Conservation (phyloP, 2,329 filamentous ascomycete species). For the Trichophyton verrucosum region DNA sequence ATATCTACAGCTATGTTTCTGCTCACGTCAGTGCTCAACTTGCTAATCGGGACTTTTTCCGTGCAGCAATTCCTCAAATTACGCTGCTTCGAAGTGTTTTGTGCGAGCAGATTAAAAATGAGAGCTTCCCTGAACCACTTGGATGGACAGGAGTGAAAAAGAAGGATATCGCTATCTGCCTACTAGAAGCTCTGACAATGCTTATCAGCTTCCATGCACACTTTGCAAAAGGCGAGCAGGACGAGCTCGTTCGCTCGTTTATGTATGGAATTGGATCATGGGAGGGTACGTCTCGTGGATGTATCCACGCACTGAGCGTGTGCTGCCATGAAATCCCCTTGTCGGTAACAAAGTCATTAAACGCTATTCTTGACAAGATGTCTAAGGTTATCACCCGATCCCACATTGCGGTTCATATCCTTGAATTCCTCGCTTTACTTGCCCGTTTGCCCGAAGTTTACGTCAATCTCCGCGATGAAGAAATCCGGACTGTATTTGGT, state of each 20-base stretch:
- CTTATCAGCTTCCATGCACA: constrained; percentile 81
- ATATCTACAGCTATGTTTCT: constrained; percentile 80
- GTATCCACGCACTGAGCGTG: constrained; percentile 86
- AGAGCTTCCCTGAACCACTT: constrained; percentile 71
- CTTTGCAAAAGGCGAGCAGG: constrained; percentile 73
- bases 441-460: constrained; percentile 75
- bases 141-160: constrained; percentile 66
- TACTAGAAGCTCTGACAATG: constrained; percentile 77
- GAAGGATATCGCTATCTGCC: constrained; percentile 74
- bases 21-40: constrained; percentile 78
- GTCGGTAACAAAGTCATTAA: constrained; percentile 73
- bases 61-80: constrained; percentile 59
- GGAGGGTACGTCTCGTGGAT: constrained; percentile 79
- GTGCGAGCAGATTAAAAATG: constrained; percentile 70
- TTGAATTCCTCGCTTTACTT: constrained; percentile 86
- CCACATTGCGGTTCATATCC: constrained; percentile 80
- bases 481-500: constrained; percentile 87
- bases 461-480: constrained; percentile 78
- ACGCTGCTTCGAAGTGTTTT: constrained; percentile 61
- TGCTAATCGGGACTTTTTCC: constrained; percentile 78
- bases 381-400: constrained; percentile 90
- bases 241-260: constrained; percentile 79
- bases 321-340: constrained; percentile 89
- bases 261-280: constrained; percentile 70
- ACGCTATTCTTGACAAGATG: constrained; percentile 83